These are phyloP conservation scores for Saccharomycopsis crataegensis DNA, from an alignment of 1,139 yeast species.

Conservation along the genomic window DNA sequence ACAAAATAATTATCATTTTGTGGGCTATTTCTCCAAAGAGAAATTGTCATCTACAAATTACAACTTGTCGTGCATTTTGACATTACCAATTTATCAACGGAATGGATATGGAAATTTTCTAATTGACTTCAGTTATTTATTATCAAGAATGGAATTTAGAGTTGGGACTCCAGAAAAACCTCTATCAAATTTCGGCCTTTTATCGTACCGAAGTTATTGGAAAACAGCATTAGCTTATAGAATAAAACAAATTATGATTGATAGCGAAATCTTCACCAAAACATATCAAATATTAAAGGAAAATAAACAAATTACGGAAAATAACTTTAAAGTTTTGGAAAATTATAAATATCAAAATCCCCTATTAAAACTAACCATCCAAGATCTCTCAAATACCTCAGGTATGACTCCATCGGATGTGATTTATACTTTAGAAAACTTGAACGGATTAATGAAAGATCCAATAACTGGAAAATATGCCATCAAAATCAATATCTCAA, in stretches of 20 bases:
- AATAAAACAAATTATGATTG: conserved; percentile 11
- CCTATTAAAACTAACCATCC: conserved; percentile 38
- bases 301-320: too few relatives aligned
- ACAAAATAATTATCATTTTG: conserved; percentile 83
- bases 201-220: conserved; percentile 95
- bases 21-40: conserved; percentile 94
- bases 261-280: conserved; percentile 5
- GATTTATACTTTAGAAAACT: conserved; percentile 74
- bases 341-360: conserved; percentile 15
- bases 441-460: conserved; percentile 48
- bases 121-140: conserved; percentile 87
- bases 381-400: conserved; percentile 56
- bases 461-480: conserved; percentile 39
- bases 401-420: conserved; percentile 90
- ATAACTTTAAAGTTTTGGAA: conserved; percentile 3
- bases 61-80: conserved; percentile 93
- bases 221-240: conserved; percentile 11
- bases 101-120: conserved; percentile 88
- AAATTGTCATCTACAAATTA: conserved; percentile 95
- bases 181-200: conserved; percentile 82
- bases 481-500: conserved; percentile 42
- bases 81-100: conserved; percentile 93
- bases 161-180: conserved; percentile 98
- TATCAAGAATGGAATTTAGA: conserved; percentile 80
- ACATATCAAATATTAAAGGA: conserved; percentile 1